phyloP scores from a whole-genome alignment of 805 yeast genomes.

The Ogataea angusta region DNA sequence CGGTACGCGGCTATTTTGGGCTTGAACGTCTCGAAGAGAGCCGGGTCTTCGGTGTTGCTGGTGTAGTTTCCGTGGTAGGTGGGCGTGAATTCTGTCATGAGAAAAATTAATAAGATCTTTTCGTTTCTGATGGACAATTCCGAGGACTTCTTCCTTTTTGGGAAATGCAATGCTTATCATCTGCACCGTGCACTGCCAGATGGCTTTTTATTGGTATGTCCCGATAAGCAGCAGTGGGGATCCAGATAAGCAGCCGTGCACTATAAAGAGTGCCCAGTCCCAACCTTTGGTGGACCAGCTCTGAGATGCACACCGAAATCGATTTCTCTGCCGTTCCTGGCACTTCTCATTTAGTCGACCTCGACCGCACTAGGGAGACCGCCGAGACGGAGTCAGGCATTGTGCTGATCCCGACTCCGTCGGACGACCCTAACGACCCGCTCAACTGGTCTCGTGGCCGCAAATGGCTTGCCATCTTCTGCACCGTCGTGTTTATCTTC shows the following conservation, averaged over 20 bases:
- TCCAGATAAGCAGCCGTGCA: not conserved
- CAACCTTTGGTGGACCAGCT: too few species aligned
- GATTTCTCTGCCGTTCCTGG: constrained; percentile 12
- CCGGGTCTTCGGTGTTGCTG: constrained; percentile 23
- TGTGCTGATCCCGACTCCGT: constrained; percentile 62
- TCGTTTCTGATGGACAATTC: not conserved
- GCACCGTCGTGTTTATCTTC: constrained; percentile 38
- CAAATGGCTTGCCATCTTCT: constrained; percentile 44
- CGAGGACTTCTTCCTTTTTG: not conserved
- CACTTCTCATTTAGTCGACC: constrained; percentile 16
- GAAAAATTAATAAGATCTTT: not conserved
- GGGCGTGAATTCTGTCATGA: not conserved
- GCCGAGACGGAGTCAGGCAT: constrained; percentile 32
- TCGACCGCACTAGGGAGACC: constrained; percentile 5
- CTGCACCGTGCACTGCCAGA: not conserved
- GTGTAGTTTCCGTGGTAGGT: constrained; percentile 3
- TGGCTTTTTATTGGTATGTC: not conserved
- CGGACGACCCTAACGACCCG: constrained; percentile 69
- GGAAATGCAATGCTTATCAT: not conserved
- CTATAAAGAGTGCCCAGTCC: not conserved
- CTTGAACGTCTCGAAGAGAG: constrained; percentile 25
- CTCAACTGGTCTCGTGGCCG: constrained; percentile 55
- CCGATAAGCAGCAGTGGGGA: not conserved
- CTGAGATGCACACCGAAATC: constrained; percentile 1
- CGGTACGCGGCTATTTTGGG: constrained; percentile 36